A percentile compares a stretch with the other conserved stretches of the same genome.
Conservation (phyloP, 257 asterid genomes). For the Anisodus tanguticus region DNA sequence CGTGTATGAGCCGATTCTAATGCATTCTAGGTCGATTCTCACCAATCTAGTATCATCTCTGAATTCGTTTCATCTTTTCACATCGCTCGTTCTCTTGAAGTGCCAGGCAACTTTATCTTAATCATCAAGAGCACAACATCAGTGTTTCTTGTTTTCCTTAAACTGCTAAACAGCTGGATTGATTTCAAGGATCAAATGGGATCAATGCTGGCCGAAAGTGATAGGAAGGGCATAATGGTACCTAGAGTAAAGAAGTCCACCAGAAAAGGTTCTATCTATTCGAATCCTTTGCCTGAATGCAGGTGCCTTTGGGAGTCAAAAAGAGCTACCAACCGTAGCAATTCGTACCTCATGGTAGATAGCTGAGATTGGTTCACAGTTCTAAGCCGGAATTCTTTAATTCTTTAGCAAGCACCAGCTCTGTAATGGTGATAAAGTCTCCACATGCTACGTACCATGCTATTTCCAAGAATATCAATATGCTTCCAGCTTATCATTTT, state of each 20-base stretch:
- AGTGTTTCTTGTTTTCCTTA: neutral
- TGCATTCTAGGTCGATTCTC: neutral
- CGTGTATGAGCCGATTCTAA: neutral
- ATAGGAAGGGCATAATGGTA: conserved; percentile 66
- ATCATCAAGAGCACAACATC: conserved; percentile 2
- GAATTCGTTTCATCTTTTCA: neutral
- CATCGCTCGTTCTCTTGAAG: neutral
- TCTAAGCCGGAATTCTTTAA: neutral
- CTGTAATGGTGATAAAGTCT: neutral
- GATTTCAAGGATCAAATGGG: conserved; percentile 73
- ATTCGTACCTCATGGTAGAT: conserved; percentile 40
- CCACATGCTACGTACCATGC: neutral
- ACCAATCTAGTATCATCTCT: neutral
- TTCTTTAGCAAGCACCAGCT: conserved; percentile 5
- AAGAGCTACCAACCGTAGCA: conserved; percentile 44
- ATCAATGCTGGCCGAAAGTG: conserved; percentile 79
- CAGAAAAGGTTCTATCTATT: conserved; percentile 69
- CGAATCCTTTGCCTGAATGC: conserved; percentile 86
- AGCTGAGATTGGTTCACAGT: neutral
- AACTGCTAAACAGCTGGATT: conserved; percentile 61
- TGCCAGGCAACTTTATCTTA: neutral
- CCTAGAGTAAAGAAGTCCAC: conserved; percentile 75
- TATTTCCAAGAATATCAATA: neutral
- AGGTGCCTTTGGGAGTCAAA: conserved; percentile 75
- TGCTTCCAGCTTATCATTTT: neutral